Evolutionary conservation across 805 yeast genomes (phyloP).

Genomic region (Jamesozyma spencerorum): DNA sequence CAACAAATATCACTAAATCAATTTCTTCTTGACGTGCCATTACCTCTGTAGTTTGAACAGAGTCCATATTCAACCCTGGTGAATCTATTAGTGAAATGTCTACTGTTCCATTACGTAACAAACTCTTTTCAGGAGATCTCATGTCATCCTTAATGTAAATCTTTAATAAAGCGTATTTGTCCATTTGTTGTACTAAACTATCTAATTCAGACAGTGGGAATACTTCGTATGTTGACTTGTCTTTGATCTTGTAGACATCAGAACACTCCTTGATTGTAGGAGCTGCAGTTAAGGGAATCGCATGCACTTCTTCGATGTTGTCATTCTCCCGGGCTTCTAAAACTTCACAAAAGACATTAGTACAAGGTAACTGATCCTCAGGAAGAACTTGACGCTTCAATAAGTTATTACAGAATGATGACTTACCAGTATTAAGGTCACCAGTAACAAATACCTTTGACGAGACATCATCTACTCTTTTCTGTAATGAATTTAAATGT

Average conservation of each 20-base stretch:
- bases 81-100: conserved; percentile 93
- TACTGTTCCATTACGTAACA: conserved; percentile 80
- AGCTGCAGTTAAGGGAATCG: conserved; percentile 50
- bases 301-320: conserved; percentile 85
- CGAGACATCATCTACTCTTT: conserved; percentile 80
- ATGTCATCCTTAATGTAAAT: conserved; percentile 68
- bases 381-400: conserved; percentile 72
- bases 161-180: conserved; percentile 61
- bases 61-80: conserved; percentile 91
- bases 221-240: conserved; percentile 57
- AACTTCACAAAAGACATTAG: conserved; percentile 92
- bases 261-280: conserved; percentile 21
- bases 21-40: conserved; percentile 95
- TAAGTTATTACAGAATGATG: conserved; percentile 88
- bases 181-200: conserved; percentile 64
- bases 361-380: conserved; percentile 96
- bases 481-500: conserved; percentile 64
- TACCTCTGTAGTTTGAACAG: conserved; percentile 88
- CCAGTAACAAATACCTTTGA: conserved; percentile 96
- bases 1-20: conserved; percentile 91
- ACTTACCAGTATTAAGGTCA: conserved; percentile 92
- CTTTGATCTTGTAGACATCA: conserved; percentile 32
- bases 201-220: conserved; percentile 49
- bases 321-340: conserved; percentile 71
- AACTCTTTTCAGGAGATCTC: conserved; percentile 54